These are phyloP conservation scores for Eremochloa ophiuroides DNA, from an alignment of 176 grass and related monocot species.

Conservation along the genomic window DNA sequence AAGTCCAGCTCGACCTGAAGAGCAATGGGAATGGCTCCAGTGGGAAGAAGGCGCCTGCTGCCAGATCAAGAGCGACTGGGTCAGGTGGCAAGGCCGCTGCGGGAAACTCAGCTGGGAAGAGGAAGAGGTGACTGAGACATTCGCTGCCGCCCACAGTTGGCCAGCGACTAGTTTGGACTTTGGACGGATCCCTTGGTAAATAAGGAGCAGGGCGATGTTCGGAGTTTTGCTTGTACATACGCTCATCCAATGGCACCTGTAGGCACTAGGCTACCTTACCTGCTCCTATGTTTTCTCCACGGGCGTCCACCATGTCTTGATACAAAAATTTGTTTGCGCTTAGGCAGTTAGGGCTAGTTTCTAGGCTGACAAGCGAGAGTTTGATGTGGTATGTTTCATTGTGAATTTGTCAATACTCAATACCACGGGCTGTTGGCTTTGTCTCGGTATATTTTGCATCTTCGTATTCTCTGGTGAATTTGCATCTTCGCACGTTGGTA, in stretches of 20 bases:
- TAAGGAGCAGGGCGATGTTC: constrained; percentile 25
- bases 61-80: constrained; percentile 45
- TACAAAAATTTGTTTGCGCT: not conserved
- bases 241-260: not conserved
- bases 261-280: not conserved
- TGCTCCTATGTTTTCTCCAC: not conserved
- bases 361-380: not conserved
- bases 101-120: constrained; percentile 60
- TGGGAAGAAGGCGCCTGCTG: constrained; percentile 57
- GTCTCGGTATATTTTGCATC: too few species aligned
- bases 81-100: constrained; percentile 34
- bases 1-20: constrained; percentile 90
- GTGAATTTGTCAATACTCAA: not conserved
- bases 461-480: not conserved
- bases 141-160: not conserved
- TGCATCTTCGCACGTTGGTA: not conserved
- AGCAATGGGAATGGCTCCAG: constrained; percentile 32
- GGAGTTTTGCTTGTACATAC: constrained; percentile 38
- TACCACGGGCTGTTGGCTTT: not conserved
- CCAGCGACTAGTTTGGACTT: not conserved
- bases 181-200: constrained; percentile 12
- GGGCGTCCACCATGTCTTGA: not conserved
- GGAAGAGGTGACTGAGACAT: constrained; percentile 51
- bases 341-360: not conserved
- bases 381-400: not conserved